These are phyloP conservation scores for Coemansia sp. DNA, from an alignment of 192 early-diverging fungal species.

Conservation along the genomic window DNA sequence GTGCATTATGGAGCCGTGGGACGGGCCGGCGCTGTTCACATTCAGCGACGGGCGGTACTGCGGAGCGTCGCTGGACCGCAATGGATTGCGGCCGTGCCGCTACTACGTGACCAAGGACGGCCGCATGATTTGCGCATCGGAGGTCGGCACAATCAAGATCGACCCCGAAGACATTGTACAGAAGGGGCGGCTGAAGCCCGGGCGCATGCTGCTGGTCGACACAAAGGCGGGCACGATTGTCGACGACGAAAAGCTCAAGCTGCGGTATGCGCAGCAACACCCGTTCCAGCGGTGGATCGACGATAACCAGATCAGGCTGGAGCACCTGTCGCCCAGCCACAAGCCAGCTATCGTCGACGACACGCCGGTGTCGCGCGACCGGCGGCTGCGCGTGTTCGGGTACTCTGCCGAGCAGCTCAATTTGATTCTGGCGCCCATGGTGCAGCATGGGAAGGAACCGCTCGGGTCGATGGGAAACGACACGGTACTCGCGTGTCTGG, in stretches of 20 bases:
- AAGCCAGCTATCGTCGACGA: conserved; percentile 61
- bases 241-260: conserved; percentile 89
- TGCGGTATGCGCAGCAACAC: conserved; percentile 64
- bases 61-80: conserved; percentile 98
- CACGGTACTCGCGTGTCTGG: conserved; percentile 90
- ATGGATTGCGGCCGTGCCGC: conserved; percentile 97
- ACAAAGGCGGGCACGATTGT: conserved; percentile 87
- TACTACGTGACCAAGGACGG: conserved; percentile 92
- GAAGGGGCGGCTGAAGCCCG: conserved; percentile 96
- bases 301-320: conserved; percentile 76
- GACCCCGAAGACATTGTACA: conserved; percentile 76
- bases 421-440: conserved; percentile 89
- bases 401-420: conserved; percentile 94
- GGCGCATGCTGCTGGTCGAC: conserved; percentile 97
- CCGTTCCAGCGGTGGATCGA: conserved; percentile 89
- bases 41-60: conserved; percentile 97
- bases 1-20: conserved; percentile 97
- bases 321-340: conserved; percentile 54
- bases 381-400: conserved; percentile 83
- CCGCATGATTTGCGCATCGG: conserved; percentile 97
- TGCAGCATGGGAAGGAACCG: conserved; percentile 89
- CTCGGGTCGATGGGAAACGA: conserved; percentile 99
- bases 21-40: conserved; percentile 97
- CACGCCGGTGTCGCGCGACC: conserved; percentile 69
- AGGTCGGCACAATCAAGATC: conserved; percentile 90